Base-by-base conservation (phyloP, 2,329 filamentous ascomycete species). In the Pseudogymnoascus sp. region DNA sequence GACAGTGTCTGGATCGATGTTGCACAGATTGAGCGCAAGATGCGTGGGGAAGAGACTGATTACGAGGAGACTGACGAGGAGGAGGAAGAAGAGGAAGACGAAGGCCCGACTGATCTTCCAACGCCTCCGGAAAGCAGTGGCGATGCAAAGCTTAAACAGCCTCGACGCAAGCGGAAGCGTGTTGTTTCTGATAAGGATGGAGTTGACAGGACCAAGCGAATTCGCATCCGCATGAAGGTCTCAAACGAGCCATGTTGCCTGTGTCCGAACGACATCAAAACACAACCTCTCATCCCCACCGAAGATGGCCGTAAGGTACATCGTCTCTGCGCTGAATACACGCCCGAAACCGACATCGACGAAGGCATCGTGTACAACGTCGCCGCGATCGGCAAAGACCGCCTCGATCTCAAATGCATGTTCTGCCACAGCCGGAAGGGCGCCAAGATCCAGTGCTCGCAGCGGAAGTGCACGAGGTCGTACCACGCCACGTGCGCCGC, bases 1-100 rank as follows among this genome's bases (percentile, higher is more conserved):
- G 95, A 99, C 79, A 98, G 93, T 72, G 95, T 99, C 3, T 99
- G 96, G 93, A 92, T 99, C 62, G 93, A 99, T 73, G 92, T 98
- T 3, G 88, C 91, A 65, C 95, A 97, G 71, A 96, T 99, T 64
- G 92, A 99, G 77, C 90, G 95, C 66, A 97, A 96, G 75, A 78
- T 98, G 57, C 86, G 93, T 62, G 95, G 95, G 48, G 93, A 98
- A 74, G 88, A 90, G 65, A 91, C 91, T 4, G 91, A 92, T 69
- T 90, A 90, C 70, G 90, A 93, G 73, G 88, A 92, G 69, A 90
- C 88, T 0, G 88, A 90, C 39, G 87, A 90, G 3, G 84, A 87
- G 31, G 87, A 89, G 1, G 88, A 90, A 6, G 86, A 90, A 0
- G 77, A 84, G 4, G 82, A 83, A 13, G 84, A 85, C 0, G 81